Conservation (phyloP, 768 basidiomycete genomes). For the Pulveroboletus frians region DNA sequence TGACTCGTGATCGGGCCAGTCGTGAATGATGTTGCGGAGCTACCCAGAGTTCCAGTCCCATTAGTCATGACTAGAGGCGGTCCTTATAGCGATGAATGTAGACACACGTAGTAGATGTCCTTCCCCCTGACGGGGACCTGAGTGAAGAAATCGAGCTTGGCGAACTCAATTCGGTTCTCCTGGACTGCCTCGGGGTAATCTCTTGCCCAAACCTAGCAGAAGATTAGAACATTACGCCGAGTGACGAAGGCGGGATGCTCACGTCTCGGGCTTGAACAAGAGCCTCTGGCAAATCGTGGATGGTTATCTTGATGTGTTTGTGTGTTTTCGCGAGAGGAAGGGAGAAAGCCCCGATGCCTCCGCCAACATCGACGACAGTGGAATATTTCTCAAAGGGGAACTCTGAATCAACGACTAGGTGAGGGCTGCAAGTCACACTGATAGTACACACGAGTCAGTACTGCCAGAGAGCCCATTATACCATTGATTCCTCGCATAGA, state of each 20-base stretch:
- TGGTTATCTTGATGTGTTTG: conserved; percentile 28
- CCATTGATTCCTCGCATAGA: conserved; percentile 21
- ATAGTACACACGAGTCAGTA: conserved; percentile 17
- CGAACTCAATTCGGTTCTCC: conserved; percentile 26
- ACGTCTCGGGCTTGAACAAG: conserved; percentile 21
- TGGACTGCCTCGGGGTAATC: conserved; percentile 23
- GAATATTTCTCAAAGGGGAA: conserved; percentile 31
- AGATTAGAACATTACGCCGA: neutral
- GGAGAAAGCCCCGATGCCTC: conserved; percentile 30
- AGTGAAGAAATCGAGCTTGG: conserved; percentile 28
- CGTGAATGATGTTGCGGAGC: conserved; percentile 26
- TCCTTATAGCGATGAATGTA: neutral
- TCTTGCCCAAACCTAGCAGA: conserved; percentile 19
- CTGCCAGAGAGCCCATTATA: conserved; percentile 24
- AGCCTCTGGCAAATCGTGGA: conserved; percentile 29
- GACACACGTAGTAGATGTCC: conserved; percentile 32
- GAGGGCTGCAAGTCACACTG: neutral
- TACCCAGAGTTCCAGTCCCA: neutral
- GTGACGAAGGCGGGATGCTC: neutral
- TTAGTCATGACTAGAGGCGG: neutral
- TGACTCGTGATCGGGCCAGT: conserved; percentile 32
- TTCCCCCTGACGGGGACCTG: conserved; percentile 23
- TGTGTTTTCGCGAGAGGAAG: conserved; percentile 26
- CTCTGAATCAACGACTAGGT: conserved; percentile 11
- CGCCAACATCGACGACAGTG: conserved; percentile 33